Evolutionary conservation across 2,329 filamentous ascomycete genomes (phyloP), one percentile per base, ranked within the genome.

Genomic region (Fusarium sp.): DNA sequence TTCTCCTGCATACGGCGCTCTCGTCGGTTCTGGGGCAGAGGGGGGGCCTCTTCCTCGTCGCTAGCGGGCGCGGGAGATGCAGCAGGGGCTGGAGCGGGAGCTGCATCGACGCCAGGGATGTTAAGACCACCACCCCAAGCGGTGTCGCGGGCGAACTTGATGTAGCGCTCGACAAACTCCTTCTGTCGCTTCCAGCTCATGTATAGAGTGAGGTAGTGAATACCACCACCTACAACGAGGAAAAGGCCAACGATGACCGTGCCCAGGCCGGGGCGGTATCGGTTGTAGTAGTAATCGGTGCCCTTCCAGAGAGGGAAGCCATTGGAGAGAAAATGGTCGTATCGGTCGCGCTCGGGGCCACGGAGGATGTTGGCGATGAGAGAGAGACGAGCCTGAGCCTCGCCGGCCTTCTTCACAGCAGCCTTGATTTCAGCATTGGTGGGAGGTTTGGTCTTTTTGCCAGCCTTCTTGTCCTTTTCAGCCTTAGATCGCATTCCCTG

Each of bases 261-360:
- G 67, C 94, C 94, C 50, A 98, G 86, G 14, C 96, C 96, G 4
- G 96, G 96, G 26, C 96, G 90, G 88, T 96, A 98, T 66, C 96
- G 92, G 79, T 91, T 91, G 86, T 99, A 99, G 88, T 98, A 99
- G 89, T 99, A 99, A 72, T 96, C 96, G 50, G 96, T 98, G 66
- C 96, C 96, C 85, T 96, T 95, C 96, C 96, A 99, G 63, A 90
- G 90, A 38, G 96, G 96, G 86, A 99, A 99, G 70, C 96, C 96
- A 83, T 98, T 95, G 82, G 87, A 85, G 69, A 98, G 84, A 86
- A 98, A 99, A 83, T 98, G 93, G 82, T 99, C 96, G 84, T 99
- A 99, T 73, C 96, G 93, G 77, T 94, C 93, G 73, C 96, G 90
- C 62, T 90, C 89, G 7, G 93, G 86, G 3, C 96, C 94, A 77